Evolutionary conservation across 176 grass and related monocot genomes (phyloP).

Genomic region (Aegilops umbellulata): DNA sequence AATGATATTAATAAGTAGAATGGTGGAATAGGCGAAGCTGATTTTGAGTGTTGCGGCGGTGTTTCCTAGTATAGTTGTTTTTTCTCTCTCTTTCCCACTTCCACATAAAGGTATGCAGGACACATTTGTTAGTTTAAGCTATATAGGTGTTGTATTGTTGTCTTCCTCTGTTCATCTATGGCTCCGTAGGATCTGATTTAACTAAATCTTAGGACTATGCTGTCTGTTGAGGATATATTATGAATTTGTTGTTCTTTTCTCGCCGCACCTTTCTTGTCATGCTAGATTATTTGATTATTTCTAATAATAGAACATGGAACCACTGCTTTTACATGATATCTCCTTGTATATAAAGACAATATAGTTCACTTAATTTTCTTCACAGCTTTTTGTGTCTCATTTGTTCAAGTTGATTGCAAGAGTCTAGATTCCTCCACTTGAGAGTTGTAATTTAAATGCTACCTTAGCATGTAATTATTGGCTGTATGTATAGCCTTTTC

Average conservation of each 20-base stretch:
- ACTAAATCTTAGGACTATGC: not conserved
- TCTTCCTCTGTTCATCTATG: not conserved
- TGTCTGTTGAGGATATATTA: not conserved
- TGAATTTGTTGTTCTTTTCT: not conserved
- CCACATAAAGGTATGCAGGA: not conserved
- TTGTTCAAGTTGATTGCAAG: conserved; percentile 3
- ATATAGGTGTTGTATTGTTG: not conserved
- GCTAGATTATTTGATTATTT: conserved; percentile 1
- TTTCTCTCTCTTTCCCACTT: not conserved
- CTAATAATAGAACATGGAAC: not conserved
- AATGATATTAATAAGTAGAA: conserved; percentile 11
- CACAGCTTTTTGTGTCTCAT: not conserved
- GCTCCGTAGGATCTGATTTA: not conserved
- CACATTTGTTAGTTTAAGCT: conserved; percentile 2
- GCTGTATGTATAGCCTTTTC: conserved; percentile 22
- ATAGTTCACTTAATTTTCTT: not conserved
- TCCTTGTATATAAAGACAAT: not conserved
- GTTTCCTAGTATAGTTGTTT: not conserved
- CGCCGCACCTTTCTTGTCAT: not conserved
- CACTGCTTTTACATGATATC: not conserved
- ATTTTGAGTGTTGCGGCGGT: not conserved
- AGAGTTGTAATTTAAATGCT: not conserved
- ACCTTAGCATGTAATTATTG: not conserved
- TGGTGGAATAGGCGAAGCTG: not conserved
- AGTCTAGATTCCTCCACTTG: not conserved